A percentile compares a stretch with the other conserved stretches of the same genome.
These are phyloP conservation scores for Phytopythium montanum DNA, from an alignment of 352 stramenopile species.

Conservation along the genomic window DNA sequence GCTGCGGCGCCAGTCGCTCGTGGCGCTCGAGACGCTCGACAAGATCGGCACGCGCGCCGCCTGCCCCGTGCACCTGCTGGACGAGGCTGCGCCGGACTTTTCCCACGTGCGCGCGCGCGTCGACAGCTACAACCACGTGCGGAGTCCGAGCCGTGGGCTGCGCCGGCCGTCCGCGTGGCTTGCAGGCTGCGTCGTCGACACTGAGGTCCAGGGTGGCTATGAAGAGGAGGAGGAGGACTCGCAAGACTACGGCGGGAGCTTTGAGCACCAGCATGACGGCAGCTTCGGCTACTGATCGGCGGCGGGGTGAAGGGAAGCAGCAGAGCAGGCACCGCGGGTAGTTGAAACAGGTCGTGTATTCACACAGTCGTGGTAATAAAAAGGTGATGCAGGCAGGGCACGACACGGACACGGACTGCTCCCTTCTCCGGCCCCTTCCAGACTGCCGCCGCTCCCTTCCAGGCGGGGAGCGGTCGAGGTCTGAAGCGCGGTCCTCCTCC, in stretches of 20 bases:
- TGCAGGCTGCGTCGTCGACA: conserved; percentile 17
- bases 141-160: conserved; percentile 40
- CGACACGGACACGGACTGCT: background rate
- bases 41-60: conserved; percentile 71
- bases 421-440: background rate
- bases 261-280: background rate
- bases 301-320: background rate
- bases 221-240: background rate
- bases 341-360: conserved; percentile 3
- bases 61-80: conserved; percentile 63
- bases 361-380: conserved; percentile 3
- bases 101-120: conserved; percentile 47
- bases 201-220: conserved; percentile 2
- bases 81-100: conserved; percentile 52
- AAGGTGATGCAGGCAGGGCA: background rate
- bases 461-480: background rate
- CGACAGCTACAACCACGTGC: conserved; percentile 57
- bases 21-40: conserved; percentile 68
- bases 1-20: conserved; percentile 42
- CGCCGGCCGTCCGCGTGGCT: conserved; percentile 57
- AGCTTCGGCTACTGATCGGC: background rate
- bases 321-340: background rate
- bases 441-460: conserved; percentile 1
- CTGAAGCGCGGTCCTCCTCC: background rate
- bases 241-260: conserved; percentile 7